Base-by-base conservation (phyloP, 1,139 yeast species). In the Hemisphaericaspora subhashii region DNA sequence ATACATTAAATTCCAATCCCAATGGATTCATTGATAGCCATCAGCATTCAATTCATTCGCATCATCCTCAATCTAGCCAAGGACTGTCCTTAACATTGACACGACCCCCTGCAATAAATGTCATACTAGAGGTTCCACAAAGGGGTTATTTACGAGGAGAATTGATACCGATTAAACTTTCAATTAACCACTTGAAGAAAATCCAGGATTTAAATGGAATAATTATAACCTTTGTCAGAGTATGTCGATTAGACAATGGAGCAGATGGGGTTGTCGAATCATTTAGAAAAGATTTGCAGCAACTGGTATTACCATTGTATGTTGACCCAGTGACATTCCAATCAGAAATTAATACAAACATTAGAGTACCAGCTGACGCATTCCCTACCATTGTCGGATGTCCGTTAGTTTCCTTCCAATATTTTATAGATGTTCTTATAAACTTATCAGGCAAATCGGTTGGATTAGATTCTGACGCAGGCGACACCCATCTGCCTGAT, bases 101-200 rank as follows among this genome's bases (percentile, higher is more conserved):
- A 4, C 49, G 48, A 31, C 55, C 61, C 1, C 63, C 60, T 18
- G 57, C 64, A 4, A 80, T 83, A 16, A 75, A 69, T 42, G 74
- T 86, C 10, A 60, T 77, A 3, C 74, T 86, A 27, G 78, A 77
- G 25, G 60, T 83, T 3, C 81, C 89, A 1, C 74, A 76, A 37
- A 67, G 84, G 31, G 97, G 96, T 0, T 88, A 74, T 53, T 64
- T 86, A 2, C 69, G 89, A 29, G 96, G 96, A 17, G 96, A 89
- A 55, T 58, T 73, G 2, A 79, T 88, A 0, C 94, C 95, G 0
- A 74, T 89, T 12, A 81, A 79, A 47, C 65, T 89, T 31, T 65
- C 72, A 24, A 68, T 88, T 20, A 72, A 77, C 37, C 96, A 88
- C 57, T 77, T 85, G 47, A 83, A 83, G 55, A 77, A 80, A 39